These are phyloP conservation scores for Cercospora zeina DNA, from an alignment of 2,329 filamentous ascomycete species.

Conservation along the genomic window DNA sequence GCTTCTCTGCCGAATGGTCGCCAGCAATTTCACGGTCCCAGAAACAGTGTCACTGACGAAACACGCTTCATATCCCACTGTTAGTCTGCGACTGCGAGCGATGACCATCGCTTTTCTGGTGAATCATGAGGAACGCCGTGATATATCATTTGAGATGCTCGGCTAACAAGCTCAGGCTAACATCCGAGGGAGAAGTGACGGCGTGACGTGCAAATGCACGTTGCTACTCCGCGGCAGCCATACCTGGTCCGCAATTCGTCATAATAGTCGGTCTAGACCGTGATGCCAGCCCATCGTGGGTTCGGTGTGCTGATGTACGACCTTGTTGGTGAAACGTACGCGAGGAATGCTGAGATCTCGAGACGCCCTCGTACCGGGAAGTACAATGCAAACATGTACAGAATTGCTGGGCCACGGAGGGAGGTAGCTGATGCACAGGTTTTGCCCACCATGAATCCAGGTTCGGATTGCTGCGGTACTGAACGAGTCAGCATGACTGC, in stretches of 20 bases:
- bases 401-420: neutral
- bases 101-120: neutral
- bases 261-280: neutral
- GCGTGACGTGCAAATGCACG: neutral
- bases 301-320: neutral
- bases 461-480: neutral
- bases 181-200: neutral
- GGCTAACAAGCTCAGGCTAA: constrained; percentile 3
- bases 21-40: neutral
- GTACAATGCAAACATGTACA: neutral
- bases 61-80: neutral
- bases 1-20: no score
- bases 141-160: neutral
- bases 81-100: neutral
- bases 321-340: neutral
- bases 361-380: neutral
- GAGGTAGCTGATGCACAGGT: neutral
- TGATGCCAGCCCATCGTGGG: neutral
- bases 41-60: neutral
- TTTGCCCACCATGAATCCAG: neutral
- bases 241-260: neutral
- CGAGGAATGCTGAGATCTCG: neutral
- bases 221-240: neutral
- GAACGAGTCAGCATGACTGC: neutral
- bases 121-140: neutral